Evolutionary conservation across 169 alveolate genomes (phyloP), one percentile per base, ranked within the genome.

Genomic region (Eimeria acervulina): DNA sequence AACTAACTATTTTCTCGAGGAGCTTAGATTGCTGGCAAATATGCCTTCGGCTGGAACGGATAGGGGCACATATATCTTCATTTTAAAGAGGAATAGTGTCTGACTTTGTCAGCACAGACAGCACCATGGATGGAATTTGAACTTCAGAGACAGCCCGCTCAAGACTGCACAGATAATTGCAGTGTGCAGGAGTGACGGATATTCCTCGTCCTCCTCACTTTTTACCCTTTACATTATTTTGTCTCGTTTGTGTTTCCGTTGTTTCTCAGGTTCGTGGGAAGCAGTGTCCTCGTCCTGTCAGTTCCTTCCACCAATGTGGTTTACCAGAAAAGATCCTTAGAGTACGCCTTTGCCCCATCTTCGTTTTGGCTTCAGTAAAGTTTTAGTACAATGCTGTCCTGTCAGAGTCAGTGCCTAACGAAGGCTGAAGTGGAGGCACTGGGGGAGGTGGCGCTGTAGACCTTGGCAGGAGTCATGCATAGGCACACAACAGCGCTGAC

Each of bases 301-400:
- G 96, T 66, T 99, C 98, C 80, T 99, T 99, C 98, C 98, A 98
- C 95, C 99, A 99, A 97, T 99, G 99, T 95, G 99, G 99, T 10
- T 97, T 99, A 90, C 99, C 99, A 23, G 99, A 98, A 76, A 98
- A 98, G 95, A 98, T 99, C 51, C 96, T 99, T 81, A 97, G 97
- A 66, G 98, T 98, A 15, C 33, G 96, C n/a, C 44, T 31, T n/a
- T 42, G 3, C 31, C 55, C 23, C 28, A 63, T 40, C 8, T 42
- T 28, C 12, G 7, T 23, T 78, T 47, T 80, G 63, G 0, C 17
- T 44, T n/a, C 1, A 44, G 5, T 17, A 10, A 4, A 6, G 59
- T 44, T 28, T 28, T 26, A 12, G n/a, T 13, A 1, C 1, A 5
- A 13, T 26, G 36, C 63, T 78, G 36, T 36, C 40, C 33, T 44